Evolutionary conservation across 1,284 basidiomycete species (phyloP), one percentile per base, ranked within the genome.

Genomic region (Rugosomyces carneus): DNA sequence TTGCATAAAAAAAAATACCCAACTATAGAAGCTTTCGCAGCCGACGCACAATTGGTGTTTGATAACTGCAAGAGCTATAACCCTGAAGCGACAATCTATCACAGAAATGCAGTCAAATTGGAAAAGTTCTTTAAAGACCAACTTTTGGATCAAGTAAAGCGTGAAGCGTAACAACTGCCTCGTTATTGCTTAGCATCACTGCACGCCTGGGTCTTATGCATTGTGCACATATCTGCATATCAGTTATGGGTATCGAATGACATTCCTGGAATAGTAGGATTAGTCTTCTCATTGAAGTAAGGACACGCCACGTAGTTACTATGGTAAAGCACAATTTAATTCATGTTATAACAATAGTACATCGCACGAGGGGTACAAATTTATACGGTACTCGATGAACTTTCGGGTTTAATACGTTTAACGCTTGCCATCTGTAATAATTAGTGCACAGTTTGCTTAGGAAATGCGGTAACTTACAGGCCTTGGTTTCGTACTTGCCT

Each of bases 11-110:
- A 81, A 55, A 73, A 83, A 56, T 99, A 98, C 64, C 66, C 75
- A 27, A 78, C 76, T 18, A 70, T 97, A 32, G 86, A 92, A 46
- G 73, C 76, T 37, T 93, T 98, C 61, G 64, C 88, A 5, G 76
- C 75, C 15, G 95, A 99, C 62, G 84, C 86, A 2, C 80, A 84
- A 54, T 71, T 93, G 43, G 80, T 99, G 45, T 93, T 94, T 62
- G 82, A 91, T 59, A 99, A 99, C 60, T 98, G 94, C 66, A 76
- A 86, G 47, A 64, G 76, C 42, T 99, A 96, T 69, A 99, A 99
- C 60, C 84, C 85, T 1, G 85, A 90, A 55, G 78, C 75, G 32
- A 87, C 89, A 19, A 81, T 89, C 38, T 99, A 95, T 60, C 80
- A 84, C 47, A 91, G 88, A 68, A 86, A 88, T 55, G 94, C 93